Percentiles rank a stretch among this genome's conserved stretches.
phyloP scores from a whole-genome alignment of 2,329 filamentous ascomycete genomes.

The Volutella citrinella region DNA sequence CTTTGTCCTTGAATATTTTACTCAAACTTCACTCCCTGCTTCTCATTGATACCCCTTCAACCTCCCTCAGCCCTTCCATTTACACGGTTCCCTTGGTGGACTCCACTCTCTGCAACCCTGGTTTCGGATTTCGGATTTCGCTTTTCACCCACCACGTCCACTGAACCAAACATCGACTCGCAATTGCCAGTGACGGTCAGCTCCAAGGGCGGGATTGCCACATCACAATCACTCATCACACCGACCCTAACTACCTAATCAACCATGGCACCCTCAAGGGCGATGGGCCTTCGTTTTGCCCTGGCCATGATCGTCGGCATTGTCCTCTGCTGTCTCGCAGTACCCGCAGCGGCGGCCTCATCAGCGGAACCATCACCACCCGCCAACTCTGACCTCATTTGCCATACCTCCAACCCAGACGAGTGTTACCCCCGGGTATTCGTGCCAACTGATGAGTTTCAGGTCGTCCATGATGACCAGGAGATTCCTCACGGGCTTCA shows the following conservation, averaged over 20 bases:
- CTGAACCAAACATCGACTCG: too few species aligned
- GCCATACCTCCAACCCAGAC: constrained; percentile 54
- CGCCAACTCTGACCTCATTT: constrained; percentile 57
- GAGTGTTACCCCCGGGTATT: constrained; percentile 68
- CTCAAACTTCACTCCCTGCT: constrained; percentile 1
- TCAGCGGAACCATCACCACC: constrained; percentile 30
- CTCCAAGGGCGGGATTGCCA: too few species aligned
- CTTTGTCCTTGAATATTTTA: background rate
- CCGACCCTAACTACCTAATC: too few species aligned
- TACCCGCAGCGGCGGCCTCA: constrained; percentile 25
- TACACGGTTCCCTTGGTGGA: background rate
- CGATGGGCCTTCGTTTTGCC: constrained; percentile 16
- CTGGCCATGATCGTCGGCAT: constrained; percentile 25
- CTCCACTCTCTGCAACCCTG: too few species aligned
- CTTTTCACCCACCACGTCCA: too few species aligned
- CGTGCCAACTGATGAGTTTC: constrained; percentile 62
- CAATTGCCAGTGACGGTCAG: too few species aligned
- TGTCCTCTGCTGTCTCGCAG: constrained; percentile 24
- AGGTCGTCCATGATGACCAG: constrained; percentile 61
- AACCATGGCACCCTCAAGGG: constrained; percentile 23
- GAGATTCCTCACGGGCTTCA: constrained; percentile 64
- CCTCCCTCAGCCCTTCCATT: background rate
- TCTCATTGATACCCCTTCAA: constrained; percentile 2
- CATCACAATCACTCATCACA: too few species aligned
- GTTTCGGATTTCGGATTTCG: too few species aligned